Evolutionary conservation across 1,284 basidiomycete genomes (phyloP).

Genomic region (Ustilago xerochloae): DNA sequence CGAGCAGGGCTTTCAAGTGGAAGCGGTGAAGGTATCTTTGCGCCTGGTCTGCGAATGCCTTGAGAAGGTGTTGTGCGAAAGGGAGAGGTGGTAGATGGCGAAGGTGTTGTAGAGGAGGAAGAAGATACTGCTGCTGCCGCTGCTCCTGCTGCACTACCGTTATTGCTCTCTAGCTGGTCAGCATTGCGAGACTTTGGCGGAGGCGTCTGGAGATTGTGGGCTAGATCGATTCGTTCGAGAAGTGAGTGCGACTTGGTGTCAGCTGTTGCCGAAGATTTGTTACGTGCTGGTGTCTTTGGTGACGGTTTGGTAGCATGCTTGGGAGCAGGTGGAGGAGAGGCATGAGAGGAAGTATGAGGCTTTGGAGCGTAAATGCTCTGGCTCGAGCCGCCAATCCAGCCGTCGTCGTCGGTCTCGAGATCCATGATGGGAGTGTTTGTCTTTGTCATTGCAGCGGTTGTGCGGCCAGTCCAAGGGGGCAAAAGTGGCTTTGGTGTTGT

Average conservation of each 20-base stretch:
- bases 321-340: conserved; percentile 26
- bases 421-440: conserved; percentile 29
- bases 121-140: not conserved
- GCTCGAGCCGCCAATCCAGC: conserved; percentile 49
- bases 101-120: conserved; percentile 9
- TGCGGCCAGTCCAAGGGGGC: too few relatives aligned
- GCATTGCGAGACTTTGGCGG: conserved; percentile 20
- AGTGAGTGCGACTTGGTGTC: conserved; percentile 14
- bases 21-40: conserved; percentile 42
- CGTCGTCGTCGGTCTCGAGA: conserved; percentile 41
- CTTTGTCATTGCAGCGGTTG: conserved; percentile 7
- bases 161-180: not conserved
- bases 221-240: conserved; percentile 44
- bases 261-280: not conserved
- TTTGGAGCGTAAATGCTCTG: conserved; percentile 54
- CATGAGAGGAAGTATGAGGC: conserved; percentile 4
- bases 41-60: conserved; percentile 45
- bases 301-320: conserved; percentile 10
- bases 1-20: conserved; percentile 48
- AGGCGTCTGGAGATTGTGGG: conserved; percentile 22
- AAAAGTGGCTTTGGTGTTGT: conserved; percentile 18
- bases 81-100: conserved; percentile 22
- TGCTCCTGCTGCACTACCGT: too few relatives aligned
- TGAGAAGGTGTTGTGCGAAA: conserved; percentile 32
- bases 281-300: conserved; percentile 21